Percentiles rank a stretch among this genome's conserved stretches.
phyloP scores from a whole-genome alignment of 805 yeast genomes.

The Sugiyamaella chiloensis region DNA sequence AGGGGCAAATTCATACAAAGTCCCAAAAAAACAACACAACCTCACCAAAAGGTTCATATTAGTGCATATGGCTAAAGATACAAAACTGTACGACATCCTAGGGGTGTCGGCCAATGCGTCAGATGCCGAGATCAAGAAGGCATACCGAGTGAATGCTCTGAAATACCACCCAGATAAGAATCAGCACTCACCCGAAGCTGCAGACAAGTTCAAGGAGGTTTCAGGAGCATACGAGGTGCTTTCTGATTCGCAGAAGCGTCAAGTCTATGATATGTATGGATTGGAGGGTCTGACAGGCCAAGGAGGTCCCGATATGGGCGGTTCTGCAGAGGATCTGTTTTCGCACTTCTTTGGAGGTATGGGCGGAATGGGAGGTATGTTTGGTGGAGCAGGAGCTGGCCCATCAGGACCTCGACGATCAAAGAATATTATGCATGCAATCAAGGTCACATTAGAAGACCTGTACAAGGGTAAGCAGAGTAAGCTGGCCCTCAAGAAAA shows the following conservation, averaged over 20 bases:
- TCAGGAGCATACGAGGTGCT: slow-evolving; percentile 87
- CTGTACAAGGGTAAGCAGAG: slow-evolving; percentile 90
- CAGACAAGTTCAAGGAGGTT: slow-evolving; percentile 92
- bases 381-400: slow-evolving; percentile 53
- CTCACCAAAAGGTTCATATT: neutral
- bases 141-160: slow-evolving; percentile 72
- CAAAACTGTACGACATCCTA: slow-evolving; percentile 60
- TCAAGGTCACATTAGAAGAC: slow-evolving; percentile 85
- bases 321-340: slow-evolving; percentile 70
- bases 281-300: slow-evolving; percentile 85
- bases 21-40: neutral
- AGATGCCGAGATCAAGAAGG: slow-evolving; percentile 64
- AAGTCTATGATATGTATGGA: slow-evolving; percentile 84
- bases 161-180: slow-evolving; percentile 85
- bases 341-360: slow-evolving; percentile 74
- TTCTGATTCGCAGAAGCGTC: slow-evolving; percentile 84
- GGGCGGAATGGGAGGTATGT: slow-evolving; percentile 37
- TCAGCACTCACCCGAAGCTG: slow-evolving; percentile 67
- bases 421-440: slow-evolving; percentile 85
- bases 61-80: slow-evolving; percentile 62
- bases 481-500: slow-evolving; percentile 90
- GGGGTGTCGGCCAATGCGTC: slow-evolving; percentile 53
- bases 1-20: too few species aligned
- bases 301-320: slow-evolving; percentile 61
- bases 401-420: slow-evolving; percentile 84